phyloP scores from a whole-genome alignment of 2,329 filamentous ascomycete species.

The Penicillium paneum region DNA sequence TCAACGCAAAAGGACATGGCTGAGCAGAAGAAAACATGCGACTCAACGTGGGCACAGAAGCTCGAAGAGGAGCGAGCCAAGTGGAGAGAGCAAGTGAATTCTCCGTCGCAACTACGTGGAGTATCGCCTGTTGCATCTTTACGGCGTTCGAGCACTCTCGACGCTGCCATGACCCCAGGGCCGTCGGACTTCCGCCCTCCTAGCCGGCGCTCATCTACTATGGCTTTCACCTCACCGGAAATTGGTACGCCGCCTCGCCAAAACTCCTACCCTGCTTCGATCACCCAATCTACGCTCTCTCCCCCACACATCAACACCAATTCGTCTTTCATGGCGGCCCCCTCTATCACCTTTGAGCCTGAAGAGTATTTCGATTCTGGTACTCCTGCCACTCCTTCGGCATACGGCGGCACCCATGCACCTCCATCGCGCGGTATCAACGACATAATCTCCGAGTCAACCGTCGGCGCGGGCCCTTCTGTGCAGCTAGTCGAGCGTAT shows the following conservation, averaged over 20 bases:
- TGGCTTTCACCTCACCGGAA: conserved; percentile 37
- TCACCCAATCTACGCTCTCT: conserved; percentile 28
- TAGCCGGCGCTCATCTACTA: conserved; percentile 41
- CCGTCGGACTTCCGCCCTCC: conserved; percentile 36
- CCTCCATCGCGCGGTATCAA: conserved; percentile 60
- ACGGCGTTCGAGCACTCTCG: conserved; percentile 39
- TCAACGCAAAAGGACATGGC: conserved; percentile 57
- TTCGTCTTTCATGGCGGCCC: conserved; percentile 29
- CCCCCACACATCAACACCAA: conserved; percentile 26
- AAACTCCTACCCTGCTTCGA: conserved; percentile 43
- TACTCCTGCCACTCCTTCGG: conserved; percentile 38
- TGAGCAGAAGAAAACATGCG: conserved; percentile 58
- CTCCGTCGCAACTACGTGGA: conserved; percentile 37
- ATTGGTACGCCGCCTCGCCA: conserved; percentile 45
- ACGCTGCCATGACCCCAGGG: conserved; percentile 37
- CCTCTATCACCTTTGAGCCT: conserved; percentile 46
- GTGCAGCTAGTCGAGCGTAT: conserved; percentile 96
- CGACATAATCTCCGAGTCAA: conserved; percentile 85
- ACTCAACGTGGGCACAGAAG: conserved; percentile 56
- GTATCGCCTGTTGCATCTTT: conserved; percentile 43
- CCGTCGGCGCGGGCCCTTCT: conserved; percentile 82
- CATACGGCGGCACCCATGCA: conserved; percentile 37
- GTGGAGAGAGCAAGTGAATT: conserved; percentile 52
- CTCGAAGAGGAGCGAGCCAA: conserved; percentile 64
- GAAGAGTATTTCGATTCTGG: conserved; percentile 44